Base-by-base conservation (phyloP, 371 early-diverging fungal species). In the Synchytrium microbalum region DNA sequence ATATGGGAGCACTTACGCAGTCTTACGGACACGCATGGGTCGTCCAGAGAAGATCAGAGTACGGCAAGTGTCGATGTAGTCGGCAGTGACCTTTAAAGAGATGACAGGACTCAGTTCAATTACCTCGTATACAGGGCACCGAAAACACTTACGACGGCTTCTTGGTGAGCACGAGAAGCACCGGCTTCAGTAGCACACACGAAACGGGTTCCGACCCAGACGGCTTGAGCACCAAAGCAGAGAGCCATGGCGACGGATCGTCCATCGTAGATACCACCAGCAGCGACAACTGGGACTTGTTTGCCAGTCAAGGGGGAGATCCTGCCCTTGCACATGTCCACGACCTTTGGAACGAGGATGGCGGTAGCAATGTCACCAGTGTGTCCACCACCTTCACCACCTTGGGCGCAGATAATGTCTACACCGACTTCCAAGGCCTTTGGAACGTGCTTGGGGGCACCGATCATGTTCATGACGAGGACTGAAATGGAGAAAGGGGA, bases 331-430 rank as follows among this genome's bases (percentile, higher is more conserved):
- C 59, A 59, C 51, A 69, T 55, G 64, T 75, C 75, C 23, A 72
- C 75, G 56, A 70, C 70, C 27, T 60, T 66, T n/a, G 75, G 75
- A 60, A 75, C 72, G 26, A 75, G 67, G 62, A 75, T 68, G 28
- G 70, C 67, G 26, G 75, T 75, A 25, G 75, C 67, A 29, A 75
- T 67, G 25, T 72, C 73, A 1, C 75, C 73, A 1, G 71, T 72
- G 64, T 71, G 68, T 29, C 69, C 72, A n/a, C 72, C 72, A 53
- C 72, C 72, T 32, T 75, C 75, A 23, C 75, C 72, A 31, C 75
- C 75, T 55, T 74, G 75, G 2, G 72, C 72, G 65, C 75, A 75
- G n/a, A n/a, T n/a, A n/a, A n/a, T n/a, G n/a, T n/a, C n/a, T n/a
- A n/a, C n/a, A n/a, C n/a, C n/a, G n/a, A n/a, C n/a, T n/a, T n/a